Evolutionary conservation across 106 monocot genomes (phyloP).

Genomic region (Allium fistulosum): DNA sequence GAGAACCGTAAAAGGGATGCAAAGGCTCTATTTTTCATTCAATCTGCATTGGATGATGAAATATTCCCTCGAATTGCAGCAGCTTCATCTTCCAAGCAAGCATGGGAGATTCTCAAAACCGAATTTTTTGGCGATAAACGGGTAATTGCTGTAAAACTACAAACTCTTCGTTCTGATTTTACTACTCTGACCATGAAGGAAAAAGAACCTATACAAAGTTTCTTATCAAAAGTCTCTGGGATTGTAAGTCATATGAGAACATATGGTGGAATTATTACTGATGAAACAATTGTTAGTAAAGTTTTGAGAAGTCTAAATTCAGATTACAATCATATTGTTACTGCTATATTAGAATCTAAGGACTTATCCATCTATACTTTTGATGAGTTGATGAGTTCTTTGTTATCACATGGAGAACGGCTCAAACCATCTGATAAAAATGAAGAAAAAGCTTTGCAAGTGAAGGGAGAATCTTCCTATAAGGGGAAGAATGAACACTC

Average conservation of each 20-base stretch:
- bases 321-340: no score
- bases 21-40: neutral
- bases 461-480: neutral
- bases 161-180: conserved; percentile 1
- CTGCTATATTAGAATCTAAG: no score
- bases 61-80: neutral
- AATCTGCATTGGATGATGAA: neutral
- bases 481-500: neutral
- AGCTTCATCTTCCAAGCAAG: neutral
- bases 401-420: neutral
- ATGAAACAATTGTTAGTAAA: no score
- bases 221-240: no score
- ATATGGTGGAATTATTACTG: no score
- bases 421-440: neutral
- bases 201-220: no score
- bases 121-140: neutral
- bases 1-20: conserved; percentile 5
- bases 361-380: no score
- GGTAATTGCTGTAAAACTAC: neutral
- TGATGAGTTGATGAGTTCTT: neutral
- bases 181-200: conserved; percentile 3
- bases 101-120: no score
- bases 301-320: no score
- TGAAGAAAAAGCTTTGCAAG: neutral
- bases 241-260: no score